Percentiles rank a stretch among this genome's conserved stretches.
Conservation (phyloP, 169 alveolate genomes). For the Plasmodium sp. region DNA sequence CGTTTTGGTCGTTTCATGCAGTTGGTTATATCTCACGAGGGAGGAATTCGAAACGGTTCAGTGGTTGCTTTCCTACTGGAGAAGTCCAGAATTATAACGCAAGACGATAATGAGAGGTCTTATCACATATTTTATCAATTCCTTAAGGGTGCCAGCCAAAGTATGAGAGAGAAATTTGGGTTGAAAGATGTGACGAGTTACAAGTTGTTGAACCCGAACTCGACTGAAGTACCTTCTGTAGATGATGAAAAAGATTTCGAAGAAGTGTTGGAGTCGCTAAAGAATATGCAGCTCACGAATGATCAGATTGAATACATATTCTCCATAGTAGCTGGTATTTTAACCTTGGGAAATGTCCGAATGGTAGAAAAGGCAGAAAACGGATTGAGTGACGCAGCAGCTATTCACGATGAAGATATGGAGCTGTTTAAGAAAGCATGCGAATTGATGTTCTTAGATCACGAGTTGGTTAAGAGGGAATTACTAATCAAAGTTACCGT, state of each 20-base stretch:
- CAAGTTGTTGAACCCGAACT: constrained; percentile 88
- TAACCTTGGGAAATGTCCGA: constrained; percentile 96
- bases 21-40: constrained; percentile 89
- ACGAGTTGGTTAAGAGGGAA: constrained; percentile 83
- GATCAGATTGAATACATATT: constrained; percentile 90
- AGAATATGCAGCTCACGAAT: constrained; percentile 91
- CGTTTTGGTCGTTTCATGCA: constrained; percentile 98
- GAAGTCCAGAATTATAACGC: constrained; percentile 96
- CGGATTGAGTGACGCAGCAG: constrained; percentile 92
- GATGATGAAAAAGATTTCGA: constrained; percentile 95
- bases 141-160: constrained; percentile 91
- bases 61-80: constrained; percentile 96
- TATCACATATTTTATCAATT: constrained; percentile 98
- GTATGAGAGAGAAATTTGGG: constrained; percentile 83
- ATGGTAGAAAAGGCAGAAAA: constrained; percentile 89
- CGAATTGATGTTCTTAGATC: constrained; percentile 86
- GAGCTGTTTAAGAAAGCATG: constrained; percentile 85
- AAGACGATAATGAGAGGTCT: constrained; percentile 94
- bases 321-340: constrained; percentile 92
- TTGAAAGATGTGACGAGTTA: constrained; percentile 83
- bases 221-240: constrained; percentile 91
- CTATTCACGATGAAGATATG: constrained; percentile 79
- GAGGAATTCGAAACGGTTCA: constrained; percentile 92
- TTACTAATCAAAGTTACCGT: constrained; percentile 86
- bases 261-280: constrained; percentile 93